These are phyloP conservation scores for Asterochloris sp. DNA, from an alignment of 139 green algal genomes.

Conservation along the genomic window DNA sequence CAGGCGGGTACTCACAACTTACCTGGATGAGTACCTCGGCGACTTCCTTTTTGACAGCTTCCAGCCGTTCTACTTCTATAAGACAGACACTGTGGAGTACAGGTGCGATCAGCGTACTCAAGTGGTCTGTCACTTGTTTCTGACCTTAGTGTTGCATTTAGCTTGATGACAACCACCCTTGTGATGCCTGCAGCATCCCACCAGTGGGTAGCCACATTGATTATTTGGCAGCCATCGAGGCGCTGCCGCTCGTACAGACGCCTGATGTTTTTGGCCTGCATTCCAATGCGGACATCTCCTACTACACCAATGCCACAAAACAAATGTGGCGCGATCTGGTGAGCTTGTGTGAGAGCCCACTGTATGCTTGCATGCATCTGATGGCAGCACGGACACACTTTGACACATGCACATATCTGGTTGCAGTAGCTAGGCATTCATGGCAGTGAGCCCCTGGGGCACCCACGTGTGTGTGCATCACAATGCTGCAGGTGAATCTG, in stretches of 20 bases:
- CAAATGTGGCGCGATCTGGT: constrained; percentile 68
- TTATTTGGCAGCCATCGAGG: constrained; percentile 67
- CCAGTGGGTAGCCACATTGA: constrained; percentile 30
- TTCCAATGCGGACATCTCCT: constrained; percentile 84
- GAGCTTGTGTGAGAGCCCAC: background rate
- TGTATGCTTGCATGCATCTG: background rate
- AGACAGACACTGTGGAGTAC: constrained; percentile 45
- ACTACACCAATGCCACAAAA: constrained; percentile 81
- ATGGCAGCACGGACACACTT: too few species aligned
- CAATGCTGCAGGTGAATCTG: constrained; percentile 49
- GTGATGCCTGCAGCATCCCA: constrained; percentile 22
- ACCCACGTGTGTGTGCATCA: too few species aligned
- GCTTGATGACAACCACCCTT: background rate
- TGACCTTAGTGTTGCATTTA: background rate
- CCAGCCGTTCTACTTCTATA: constrained; percentile 75
- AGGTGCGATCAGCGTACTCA: constrained; percentile 11
- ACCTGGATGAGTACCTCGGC: constrained; percentile 89
- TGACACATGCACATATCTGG: too few species aligned
- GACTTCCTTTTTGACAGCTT: constrained; percentile 91
- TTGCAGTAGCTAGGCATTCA: too few species aligned
- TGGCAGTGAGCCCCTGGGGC: too few species aligned
- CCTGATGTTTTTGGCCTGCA: constrained; percentile 81
- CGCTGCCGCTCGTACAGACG: constrained; percentile 73
- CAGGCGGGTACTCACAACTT: constrained; percentile 78
- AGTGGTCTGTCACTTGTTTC: background rate